Evolutionary conservation across 441 rosid species (phyloP), one percentile per base, ranked within the genome.

Genomic region (Erodium trifolium): DNA sequence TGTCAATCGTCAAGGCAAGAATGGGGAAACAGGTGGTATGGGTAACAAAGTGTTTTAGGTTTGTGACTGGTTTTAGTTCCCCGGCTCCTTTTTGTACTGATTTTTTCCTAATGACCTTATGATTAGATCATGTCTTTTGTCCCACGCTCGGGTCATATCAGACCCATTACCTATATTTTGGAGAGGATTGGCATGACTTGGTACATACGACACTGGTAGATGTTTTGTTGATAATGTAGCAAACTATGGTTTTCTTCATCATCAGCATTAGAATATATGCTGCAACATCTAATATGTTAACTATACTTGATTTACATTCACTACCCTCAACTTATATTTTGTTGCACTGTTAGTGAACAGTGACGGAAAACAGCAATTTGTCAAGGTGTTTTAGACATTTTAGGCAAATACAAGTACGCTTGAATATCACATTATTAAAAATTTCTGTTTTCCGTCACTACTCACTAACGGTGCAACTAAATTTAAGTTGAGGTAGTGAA

Each of bases 61-160:
- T 49, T 49, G 55, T 49, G 55, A 49, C 55, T 49, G 55, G 55
- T n/a, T 49, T 49, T 49, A 49, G 55, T 13, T 49, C 17, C 55
- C 16, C 16, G 5, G 4, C 16, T 49, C 2, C 13, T n/a, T 49
- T 13, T 49, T n/a, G 14, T 49, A n/a, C 16, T 49, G 55, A 49
- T 10, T 0, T 49, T 49, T 49, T n/a, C 55, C 55, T 12, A 12
- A 49, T n/a, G 16, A 17, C 16, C 17, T 1, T 49, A 49, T 49
- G 11, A 5, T 59, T 18, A 18, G 63, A 18, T 59, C 29, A 18
- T 59, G 13, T 59, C 29, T 59, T 18, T 18, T 18, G 29, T 59
- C 12, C 5, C 31, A 4, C 1, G 17, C 8, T 17, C 63, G 11
- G 63, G 41, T 4, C 31, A 18, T 59, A 17, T 59, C 27, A 17